A percentile compares a stretch with the other conserved stretches of the same genome.
These are phyloP conservation scores for Backusella psychrophila DNA, from an alignment of 192 early-diverging fungal genomes.

Conservation along the genomic window DNA sequence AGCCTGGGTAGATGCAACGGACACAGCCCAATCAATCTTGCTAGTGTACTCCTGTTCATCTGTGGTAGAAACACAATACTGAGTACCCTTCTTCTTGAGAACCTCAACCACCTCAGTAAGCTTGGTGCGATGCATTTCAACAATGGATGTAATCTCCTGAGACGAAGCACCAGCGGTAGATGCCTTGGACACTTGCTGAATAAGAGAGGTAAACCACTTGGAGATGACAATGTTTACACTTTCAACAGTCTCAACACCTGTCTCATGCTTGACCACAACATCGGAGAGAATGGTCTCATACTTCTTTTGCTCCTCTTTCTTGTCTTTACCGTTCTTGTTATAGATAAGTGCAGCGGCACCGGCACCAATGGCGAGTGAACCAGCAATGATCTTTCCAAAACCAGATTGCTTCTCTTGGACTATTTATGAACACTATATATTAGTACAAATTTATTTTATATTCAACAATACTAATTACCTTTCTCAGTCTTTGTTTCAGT, in stretches of 20 bases:
- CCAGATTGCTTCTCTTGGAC: neutral
- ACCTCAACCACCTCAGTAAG: slow-evolving; percentile 16
- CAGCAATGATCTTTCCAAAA: neutral
- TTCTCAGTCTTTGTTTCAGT: slow-evolving; percentile 4
- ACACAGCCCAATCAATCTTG: neutral
- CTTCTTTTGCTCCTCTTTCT: neutral
- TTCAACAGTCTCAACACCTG: neutral
- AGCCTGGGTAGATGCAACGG: neutral
- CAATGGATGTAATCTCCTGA: neutral
- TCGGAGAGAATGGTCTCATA: neutral
- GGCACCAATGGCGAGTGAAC: slow-evolving; percentile 4
- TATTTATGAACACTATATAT: neutral
- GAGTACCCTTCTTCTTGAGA: neutral
- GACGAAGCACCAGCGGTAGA: neutral
- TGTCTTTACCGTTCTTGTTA: neutral
- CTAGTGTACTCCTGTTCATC: neutral
- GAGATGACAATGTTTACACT: slow-evolving; percentile 11
- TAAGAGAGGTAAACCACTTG: slow-evolving; percentile 6
- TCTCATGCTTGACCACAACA: neutral
- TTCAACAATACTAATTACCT: neutral
- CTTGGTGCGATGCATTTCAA: neutral
- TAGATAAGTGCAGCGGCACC: neutral
- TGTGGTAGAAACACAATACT: neutral
- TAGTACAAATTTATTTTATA: neutral
- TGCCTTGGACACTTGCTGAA: neutral